phyloP scores from a whole-genome alignment of 495 filamentous ascomycete genomes.

The Penicillium macrosclerotiorum region DNA sequence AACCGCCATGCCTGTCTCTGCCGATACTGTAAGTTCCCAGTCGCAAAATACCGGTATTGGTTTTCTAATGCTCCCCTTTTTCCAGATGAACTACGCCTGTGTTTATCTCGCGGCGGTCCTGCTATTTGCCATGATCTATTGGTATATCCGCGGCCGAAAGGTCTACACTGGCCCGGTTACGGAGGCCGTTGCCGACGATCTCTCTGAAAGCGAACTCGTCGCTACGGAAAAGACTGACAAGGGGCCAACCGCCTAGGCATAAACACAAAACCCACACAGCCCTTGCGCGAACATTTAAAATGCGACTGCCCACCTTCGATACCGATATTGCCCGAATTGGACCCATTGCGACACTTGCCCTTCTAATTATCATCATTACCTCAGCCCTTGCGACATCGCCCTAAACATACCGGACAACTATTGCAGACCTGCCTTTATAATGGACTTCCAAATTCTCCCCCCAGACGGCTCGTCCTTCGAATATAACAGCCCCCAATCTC shows the following conservation, averaged over 20 bases:
- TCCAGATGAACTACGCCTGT: slow-evolving; percentile 43
- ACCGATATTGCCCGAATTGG: too few relatives aligned
- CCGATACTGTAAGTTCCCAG: slow-evolving; percentile 40
- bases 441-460: too few relatives aligned
- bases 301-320: too few relatives aligned
- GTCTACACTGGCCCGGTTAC: slow-evolving; percentile 20
- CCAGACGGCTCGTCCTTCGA: too few relatives aligned
- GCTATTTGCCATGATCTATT: slow-evolving; percentile 13
- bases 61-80: neutral
- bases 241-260: slow-evolving; percentile 11
- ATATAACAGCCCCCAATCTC: too few relatives aligned
- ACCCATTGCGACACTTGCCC: too few relatives aligned
- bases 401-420: too few relatives aligned
- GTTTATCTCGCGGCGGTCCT: slow-evolving; percentile 13
- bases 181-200: slow-evolving; percentile 17
- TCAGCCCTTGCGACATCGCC: too few relatives aligned
- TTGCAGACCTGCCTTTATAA: too few relatives aligned
- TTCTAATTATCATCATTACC: too few relatives aligned
- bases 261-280: slow-evolving; percentile 23
- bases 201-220: slow-evolving; percentile 11
- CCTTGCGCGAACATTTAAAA: too few relatives aligned
- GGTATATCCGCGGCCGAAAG: slow-evolving; percentile 16
- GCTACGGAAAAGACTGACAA: slow-evolving; percentile 8
- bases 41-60: neutral
- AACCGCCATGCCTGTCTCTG: slow-evolving; percentile 50